Conservation (phyloP, 2,329 filamentous ascomycete genomes). For the Monascus ruber region DNA sequence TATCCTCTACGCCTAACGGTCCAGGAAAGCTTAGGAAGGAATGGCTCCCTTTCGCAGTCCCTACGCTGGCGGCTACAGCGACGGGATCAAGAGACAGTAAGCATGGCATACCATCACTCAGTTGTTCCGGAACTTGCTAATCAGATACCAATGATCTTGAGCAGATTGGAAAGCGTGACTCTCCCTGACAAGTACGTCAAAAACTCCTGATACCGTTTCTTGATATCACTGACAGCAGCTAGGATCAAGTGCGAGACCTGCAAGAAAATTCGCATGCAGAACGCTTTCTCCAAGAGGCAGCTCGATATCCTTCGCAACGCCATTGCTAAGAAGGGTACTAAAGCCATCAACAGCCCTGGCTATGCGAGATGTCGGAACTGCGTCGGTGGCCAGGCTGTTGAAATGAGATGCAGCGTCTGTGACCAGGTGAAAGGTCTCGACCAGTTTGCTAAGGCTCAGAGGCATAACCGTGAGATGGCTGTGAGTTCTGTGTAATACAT, state of each 20-base stretch:
- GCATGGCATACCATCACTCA: constrained; percentile 1
- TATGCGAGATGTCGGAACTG: constrained; percentile 35
- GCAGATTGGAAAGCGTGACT: constrained; percentile 15
- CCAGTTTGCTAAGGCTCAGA: constrained; percentile 40
- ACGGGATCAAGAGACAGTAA: constrained; percentile 12
- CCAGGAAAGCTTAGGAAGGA: not conserved
- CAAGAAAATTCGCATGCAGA: constrained; percentile 25
- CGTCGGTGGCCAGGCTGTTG: constrained; percentile 30
- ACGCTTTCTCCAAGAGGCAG: constrained; percentile 38
- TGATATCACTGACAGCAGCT: constrained; percentile 1
- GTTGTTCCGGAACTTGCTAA: not conserved
- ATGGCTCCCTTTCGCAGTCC: constrained; percentile 10
- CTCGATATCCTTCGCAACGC: constrained; percentile 23
- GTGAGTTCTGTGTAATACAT: constrained; percentile 22
- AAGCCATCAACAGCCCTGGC: constrained; percentile 8
- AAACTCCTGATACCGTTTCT: no score
- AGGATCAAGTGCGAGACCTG: constrained; percentile 40
- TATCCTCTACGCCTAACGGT: no score
- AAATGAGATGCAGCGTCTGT: constrained; percentile 41
- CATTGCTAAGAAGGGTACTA: constrained; percentile 7
- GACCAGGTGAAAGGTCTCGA: constrained; percentile 35
- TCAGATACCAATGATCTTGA: not conserved
- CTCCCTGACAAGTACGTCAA: constrained; percentile 23
- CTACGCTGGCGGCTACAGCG: constrained; percentile 15
- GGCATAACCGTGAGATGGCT: constrained; percentile 33